Evolutionary conservation across 2,329 filamentous ascomycete genomes (phyloP).

Genomic region (Sclerotiophoma versabilis): DNA sequence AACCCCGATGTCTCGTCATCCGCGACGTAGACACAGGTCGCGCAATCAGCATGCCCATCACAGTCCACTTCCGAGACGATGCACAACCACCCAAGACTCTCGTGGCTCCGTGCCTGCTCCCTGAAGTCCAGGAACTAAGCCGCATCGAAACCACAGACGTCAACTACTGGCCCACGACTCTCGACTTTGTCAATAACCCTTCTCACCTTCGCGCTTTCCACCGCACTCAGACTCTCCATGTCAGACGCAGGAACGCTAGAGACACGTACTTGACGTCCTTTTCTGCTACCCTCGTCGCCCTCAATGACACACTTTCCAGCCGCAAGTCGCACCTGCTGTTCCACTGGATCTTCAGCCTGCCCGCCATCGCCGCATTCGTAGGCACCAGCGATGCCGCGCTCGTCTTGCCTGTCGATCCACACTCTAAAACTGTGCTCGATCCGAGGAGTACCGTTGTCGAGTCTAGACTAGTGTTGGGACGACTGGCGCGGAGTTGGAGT

Average conservation of each 20-base stretch:
- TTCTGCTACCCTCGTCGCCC: constrained; percentile 73
- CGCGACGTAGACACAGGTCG: constrained; percentile 86
- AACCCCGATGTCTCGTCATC: constrained; percentile 85
- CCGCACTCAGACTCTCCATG: constrained; percentile 74
- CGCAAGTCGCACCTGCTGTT: constrained; percentile 59
- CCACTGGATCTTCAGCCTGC: constrained; percentile 76
- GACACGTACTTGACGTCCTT: constrained; percentile 72
- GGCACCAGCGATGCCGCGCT: constrained; percentile 66
- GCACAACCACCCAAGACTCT: constrained; percentile 40
- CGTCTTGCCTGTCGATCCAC: constrained; percentile 49
- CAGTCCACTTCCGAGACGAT: constrained; percentile 64
- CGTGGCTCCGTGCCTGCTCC: constrained; percentile 65
- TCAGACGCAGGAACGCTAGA: constrained; percentile 68
- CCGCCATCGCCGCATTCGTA: constrained; percentile 55
- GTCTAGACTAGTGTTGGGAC: constrained; percentile 68
- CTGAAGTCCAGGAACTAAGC: constrained; percentile 69
- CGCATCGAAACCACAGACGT: constrained; percentile 68
- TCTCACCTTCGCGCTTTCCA: constrained; percentile 70
- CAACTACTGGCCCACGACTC: constrained; percentile 80
- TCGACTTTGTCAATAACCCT: constrained; percentile 74
- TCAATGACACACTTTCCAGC: constrained; percentile 65
- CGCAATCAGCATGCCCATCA: constrained; percentile 76
- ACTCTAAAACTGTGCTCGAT: constrained; percentile 59
- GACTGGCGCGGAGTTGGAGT: constrained; percentile 56
- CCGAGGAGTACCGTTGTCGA: constrained; percentile 71